Evolutionary conservation across 768 basidiomycete species (phyloP).

Genomic region (Suillus clintonianus): DNA sequence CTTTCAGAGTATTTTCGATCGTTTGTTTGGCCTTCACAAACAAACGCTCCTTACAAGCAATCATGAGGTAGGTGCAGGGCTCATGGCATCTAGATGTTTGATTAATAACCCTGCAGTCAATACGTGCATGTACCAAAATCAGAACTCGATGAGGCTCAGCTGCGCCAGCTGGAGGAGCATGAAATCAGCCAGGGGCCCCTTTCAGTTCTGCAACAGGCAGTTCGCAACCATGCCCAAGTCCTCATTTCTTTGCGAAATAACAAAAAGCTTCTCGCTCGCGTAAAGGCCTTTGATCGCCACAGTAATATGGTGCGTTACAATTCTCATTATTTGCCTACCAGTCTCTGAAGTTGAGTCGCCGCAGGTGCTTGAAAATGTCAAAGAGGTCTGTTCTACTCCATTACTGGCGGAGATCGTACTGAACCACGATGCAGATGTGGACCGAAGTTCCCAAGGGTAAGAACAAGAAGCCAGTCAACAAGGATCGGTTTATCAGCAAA

Average conservation of each 20-base stretch:
- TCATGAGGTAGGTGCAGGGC: slow-evolving; percentile 33
- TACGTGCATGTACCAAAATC: slow-evolving; percentile 96
- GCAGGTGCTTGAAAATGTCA: slow-evolving; percentile 95
- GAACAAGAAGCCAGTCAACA: slow-evolving; percentile 98
- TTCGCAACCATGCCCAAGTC: slow-evolving; percentile 96
- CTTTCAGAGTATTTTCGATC: slow-evolving; percentile 1
- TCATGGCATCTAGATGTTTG: slow-evolving; percentile 2
- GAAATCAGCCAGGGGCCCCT: slow-evolving; percentile 98
- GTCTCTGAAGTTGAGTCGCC: slow-evolving; percentile 12
- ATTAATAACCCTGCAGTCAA: slow-evolving; percentile 59
- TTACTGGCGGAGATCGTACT: slow-evolving; percentile 3
- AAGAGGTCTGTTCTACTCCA: slow-evolving; percentile 66
- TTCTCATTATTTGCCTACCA: not conserved
- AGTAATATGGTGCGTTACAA: slow-evolving; percentile 85
- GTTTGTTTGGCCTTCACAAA: slow-evolving; percentile 34
- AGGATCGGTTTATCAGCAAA: slow-evolving; percentile 99
- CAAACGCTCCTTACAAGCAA: slow-evolving; percentile 22
- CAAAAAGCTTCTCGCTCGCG: slow-evolving; percentile 93
- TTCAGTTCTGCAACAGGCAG: slow-evolving; percentile 95
- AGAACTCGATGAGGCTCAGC: slow-evolving; percentile 95
- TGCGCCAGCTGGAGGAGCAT: slow-evolving; percentile 95
- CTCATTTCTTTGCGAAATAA: slow-evolving; percentile 97
- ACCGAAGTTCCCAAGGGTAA: slow-evolving; percentile 97
- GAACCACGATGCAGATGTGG: slow-evolving; percentile 79
- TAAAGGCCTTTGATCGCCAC: slow-evolving; percentile 98